Conservation (phyloP, 306 rosid species). For the Cicer yamashitae region DNA sequence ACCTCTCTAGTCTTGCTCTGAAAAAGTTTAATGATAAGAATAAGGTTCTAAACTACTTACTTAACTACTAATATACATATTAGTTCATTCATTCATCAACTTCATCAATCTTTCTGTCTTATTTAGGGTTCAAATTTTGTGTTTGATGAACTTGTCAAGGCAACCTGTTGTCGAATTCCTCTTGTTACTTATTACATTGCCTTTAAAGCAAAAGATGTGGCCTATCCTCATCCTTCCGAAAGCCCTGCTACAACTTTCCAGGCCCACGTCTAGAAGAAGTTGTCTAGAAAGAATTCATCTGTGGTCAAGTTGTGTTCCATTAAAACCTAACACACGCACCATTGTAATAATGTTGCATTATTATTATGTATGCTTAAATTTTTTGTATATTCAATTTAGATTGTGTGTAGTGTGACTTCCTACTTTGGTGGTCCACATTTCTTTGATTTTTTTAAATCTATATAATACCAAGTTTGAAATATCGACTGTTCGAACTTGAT, state of each 20-base stretch:
- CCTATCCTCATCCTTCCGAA: neutral
- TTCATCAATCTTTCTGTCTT: neutral
- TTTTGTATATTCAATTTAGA: no score
- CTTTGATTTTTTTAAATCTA: no score
- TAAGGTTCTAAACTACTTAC: no score
- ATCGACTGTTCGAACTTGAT: no score
- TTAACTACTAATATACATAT: no score
- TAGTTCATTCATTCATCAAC: neutral
- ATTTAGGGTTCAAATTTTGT: neutral
- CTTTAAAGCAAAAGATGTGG: neutral
- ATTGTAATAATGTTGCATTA: neutral
- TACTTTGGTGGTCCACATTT: no score
- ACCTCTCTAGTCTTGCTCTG: no score
- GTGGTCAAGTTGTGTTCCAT: neutral
- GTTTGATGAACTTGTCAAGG: neutral
- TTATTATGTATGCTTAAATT: no score
- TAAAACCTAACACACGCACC: neutral
- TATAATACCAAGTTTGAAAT: no score
- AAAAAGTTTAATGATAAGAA: no score
- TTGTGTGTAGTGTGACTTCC: no score
- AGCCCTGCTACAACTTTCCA: neutral
- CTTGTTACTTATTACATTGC: neutral
- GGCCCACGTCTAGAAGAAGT: neutral
- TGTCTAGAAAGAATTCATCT: neutral
- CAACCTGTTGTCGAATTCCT: neutral